Base-by-base conservation (phyloP, 176 grass and related monocot species). In the Elymus sibiricus region DNA sequence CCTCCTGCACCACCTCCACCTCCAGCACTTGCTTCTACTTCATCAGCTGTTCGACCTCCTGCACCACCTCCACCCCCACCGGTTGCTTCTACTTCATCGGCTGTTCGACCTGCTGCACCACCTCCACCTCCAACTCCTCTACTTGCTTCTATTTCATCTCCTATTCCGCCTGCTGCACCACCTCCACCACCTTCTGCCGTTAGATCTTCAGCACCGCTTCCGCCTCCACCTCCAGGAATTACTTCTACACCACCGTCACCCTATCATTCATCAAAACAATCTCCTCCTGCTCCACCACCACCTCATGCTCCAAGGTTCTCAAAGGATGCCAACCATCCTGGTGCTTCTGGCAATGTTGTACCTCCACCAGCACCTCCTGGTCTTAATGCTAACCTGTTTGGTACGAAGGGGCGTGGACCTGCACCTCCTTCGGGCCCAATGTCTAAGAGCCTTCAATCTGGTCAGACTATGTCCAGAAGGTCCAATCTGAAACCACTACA, bases 401-500 rank as follows among this genome's bases (percentile, higher is more conserved):
- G 80, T 89, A 49, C 63, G 16, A 84, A 51, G 80, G 84, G 84
- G 35, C 39, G 51, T 83, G 84, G 91, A 76, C 86, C 86, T 76
- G 83, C 83, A 83, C 88, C 91, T 76, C 92, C 88, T 89, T 86
- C 86, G 35, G 84, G 86, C 76, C 86, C 90, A 87, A 88, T 85
- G 84, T 83, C 89, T 79, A 93, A 82, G 84, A 85, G 60, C 46
- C 53, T 90, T 70, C 91, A 92, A 15, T 84, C 79, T 92, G 77
- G 85, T 43, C 93, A 92, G 76, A 39, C 76, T 70, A 71, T 82
- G 56, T 84, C 88, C 46, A 98, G 76, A 84, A 98, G 75, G 79
- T 82, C 93, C 39, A 98, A 98, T 87, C 88, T 98, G 86, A 98
- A 98, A 85, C 97, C 97, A 82, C 86, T 98, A 81, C 97, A 98